Percentiles rank a stretch among this genome's conserved stretches.
Evolutionary conservation across 495 filamentous ascomycete species (phyloP).

Genomic region (Penicillium subrubescens): DNA sequence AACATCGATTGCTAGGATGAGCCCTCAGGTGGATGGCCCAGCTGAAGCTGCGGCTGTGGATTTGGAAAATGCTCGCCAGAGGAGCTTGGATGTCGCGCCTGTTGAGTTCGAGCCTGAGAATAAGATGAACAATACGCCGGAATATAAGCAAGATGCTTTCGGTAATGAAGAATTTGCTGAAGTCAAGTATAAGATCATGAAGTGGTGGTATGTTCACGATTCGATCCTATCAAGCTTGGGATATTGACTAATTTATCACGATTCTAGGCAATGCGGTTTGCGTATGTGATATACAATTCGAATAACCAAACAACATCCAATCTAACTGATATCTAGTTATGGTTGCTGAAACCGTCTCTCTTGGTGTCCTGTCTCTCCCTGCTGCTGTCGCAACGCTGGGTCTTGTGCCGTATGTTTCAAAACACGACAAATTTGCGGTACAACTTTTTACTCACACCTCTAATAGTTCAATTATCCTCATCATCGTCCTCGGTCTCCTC

Average conservation of each 20-base stretch:
- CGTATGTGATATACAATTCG: conserved; percentile 18
- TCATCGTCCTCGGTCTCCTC: conserved; percentile 65
- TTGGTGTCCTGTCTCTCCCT: conserved; percentile 69
- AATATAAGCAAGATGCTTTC: conserved; percentile 32
- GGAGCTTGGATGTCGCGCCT: background rate
- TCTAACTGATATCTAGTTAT: conserved; percentile 44
- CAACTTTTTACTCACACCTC: background rate
- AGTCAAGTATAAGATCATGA: conserved; percentile 38
- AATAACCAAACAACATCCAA: background rate
- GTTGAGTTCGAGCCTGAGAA: conserved; percentile 8
- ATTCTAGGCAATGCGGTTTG: conserved; percentile 45
- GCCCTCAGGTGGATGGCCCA: background rate
- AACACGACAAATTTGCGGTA: background rate
- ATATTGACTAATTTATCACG: background rate
- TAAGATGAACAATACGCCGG: conserved; percentile 9
- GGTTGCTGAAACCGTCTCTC: conserved; percentile 73
- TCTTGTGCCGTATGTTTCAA: conserved; percentile 50
- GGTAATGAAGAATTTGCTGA: conserved; percentile 36
- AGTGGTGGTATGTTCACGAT: conserved; percentile 33
- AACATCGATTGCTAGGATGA: background rate
- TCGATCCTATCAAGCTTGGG: background rate
- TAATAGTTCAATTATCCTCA: conserved; percentile 59
- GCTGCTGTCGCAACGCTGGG: conserved; percentile 65
- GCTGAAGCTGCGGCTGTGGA: background rate
- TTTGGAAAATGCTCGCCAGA: background rate